A percentile compares a stretch with the other conserved stretches of the same genome.
These are phyloP conservation scores for Pythium biforme DNA, from an alignment of 352 stramenopile species.

Conservation along the genomic window DNA sequence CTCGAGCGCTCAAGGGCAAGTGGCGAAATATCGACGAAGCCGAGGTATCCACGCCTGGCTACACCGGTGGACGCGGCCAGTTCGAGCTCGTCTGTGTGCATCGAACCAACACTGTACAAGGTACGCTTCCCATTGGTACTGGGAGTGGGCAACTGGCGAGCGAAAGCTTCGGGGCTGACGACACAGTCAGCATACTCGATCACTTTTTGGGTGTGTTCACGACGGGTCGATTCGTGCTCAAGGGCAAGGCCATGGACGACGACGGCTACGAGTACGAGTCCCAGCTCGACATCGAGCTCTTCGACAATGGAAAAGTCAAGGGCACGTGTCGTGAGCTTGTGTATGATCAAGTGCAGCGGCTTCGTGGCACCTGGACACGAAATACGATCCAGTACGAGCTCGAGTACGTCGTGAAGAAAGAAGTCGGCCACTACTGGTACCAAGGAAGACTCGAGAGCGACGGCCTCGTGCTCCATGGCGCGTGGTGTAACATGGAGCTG, in stretches of 20 bases:
- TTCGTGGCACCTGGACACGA: slow-evolving; percentile 44
- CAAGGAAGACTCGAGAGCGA: slow-evolving; percentile 34
- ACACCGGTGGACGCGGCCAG: slow-evolving; percentile 50
- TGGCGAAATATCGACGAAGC: slow-evolving; percentile 63
- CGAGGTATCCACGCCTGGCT: slow-evolving; percentile 38
- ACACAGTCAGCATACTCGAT: background rate
- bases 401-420: slow-evolving; percentile 57
- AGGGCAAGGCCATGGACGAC: slow-evolving; percentile 56
- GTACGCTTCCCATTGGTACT: background rate
- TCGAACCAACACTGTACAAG: slow-evolving; percentile 6
- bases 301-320: slow-evolving; percentile 32
- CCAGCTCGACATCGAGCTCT: slow-evolving; percentile 46
- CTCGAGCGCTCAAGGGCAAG: slow-evolving; percentile 37
- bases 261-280: slow-evolving; percentile 78
- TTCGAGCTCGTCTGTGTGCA: slow-evolving; percentile 54
- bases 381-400: slow-evolving; percentile 42
- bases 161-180: background rate
- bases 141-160: background rate
- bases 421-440: slow-evolving; percentile 62
- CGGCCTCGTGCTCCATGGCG: slow-evolving; percentile 42
- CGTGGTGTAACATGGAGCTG: slow-evolving; percentile 48
- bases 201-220: slow-evolving; percentile 33
- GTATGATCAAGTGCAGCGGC: slow-evolving; percentile 45
- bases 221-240: slow-evolving; percentile 50
- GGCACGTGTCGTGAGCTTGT: slow-evolving; percentile 53